These are phyloP conservation scores for Aspergillus neotritici DNA, from an alignment of 2,329 filamentous ascomycete species.

Conservation along the genomic window DNA sequence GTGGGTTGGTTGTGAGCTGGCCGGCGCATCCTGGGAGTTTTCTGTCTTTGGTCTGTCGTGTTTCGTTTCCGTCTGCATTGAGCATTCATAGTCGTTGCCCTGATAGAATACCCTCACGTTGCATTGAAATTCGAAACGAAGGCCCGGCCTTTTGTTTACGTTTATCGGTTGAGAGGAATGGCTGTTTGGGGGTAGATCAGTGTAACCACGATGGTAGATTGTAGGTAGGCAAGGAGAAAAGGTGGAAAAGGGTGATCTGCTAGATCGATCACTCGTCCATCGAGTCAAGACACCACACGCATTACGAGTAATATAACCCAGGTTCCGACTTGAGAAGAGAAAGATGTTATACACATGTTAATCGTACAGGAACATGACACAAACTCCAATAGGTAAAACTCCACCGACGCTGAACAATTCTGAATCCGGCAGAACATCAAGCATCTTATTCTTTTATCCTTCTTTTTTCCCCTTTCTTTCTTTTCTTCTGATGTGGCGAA, in stretches of 20 bases:
- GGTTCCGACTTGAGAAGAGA: slow-evolving; percentile 29
- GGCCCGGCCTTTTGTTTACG: neutral
- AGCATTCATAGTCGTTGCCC: slow-evolving; percentile 6
- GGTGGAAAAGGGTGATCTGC: no score
- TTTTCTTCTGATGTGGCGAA: neutral
- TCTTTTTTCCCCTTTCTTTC: slow-evolving; percentile 6
- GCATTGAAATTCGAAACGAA: no score
- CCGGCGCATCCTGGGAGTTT: slow-evolving; percentile 26
- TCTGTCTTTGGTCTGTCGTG: slow-evolving; percentile 6
- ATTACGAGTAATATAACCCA: slow-evolving; percentile 4
- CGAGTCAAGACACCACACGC: no score
- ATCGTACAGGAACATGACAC: no score
- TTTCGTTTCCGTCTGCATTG: neutral
- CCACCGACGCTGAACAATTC: slow-evolving; percentile 5
- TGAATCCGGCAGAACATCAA: slow-evolving; percentile 4
- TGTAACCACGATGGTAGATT: no score
- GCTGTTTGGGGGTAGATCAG: no score
- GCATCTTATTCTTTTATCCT: neutral
- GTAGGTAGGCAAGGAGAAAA: no score
- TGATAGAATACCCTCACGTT: slow-evolving; percentile 8
- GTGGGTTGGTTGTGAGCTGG: slow-evolving; percentile 11
- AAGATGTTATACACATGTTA: slow-evolving; percentile 28
- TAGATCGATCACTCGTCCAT: no score
- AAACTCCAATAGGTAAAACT: slow-evolving; percentile 6
- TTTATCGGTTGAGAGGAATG: neutral